Percentiles rank a stretch among this genome's conserved stretches.
phyloP scores from a whole-genome alignment of 768 basidiomycete species.

The Boletus huronensis region DNA sequence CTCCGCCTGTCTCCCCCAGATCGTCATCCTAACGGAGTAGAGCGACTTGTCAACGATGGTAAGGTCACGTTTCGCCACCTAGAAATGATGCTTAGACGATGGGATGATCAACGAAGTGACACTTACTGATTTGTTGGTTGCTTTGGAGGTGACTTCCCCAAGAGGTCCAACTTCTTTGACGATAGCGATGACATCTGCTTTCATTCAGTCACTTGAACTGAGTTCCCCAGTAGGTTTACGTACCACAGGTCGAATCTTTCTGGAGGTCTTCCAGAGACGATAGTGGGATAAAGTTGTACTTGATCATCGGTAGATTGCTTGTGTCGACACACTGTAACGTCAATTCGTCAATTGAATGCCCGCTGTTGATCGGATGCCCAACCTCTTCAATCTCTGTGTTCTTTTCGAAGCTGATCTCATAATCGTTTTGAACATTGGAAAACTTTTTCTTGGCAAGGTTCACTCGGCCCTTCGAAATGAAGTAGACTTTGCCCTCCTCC shows the following conservation, averaged over 20 bases:
- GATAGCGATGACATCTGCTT: conserved; percentile 79
- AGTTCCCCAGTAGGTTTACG: conserved; percentile 19
- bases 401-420: conserved; percentile 85
- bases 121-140: conserved; percentile 56
- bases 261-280: conserved; percentile 54
- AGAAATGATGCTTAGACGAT: conserved; percentile 3
- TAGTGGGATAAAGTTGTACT: conserved; percentile 77
- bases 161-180: conserved; percentile 75
- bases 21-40: conserved; percentile 75
- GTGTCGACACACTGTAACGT: conserved; percentile 73
- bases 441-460: conserved; percentile 98
- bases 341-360: conserved; percentile 4
- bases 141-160: conserved; percentile 70
- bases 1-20: conserved; percentile 97
- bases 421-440: conserved; percentile 84
- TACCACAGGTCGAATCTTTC: conserved; percentile 86
- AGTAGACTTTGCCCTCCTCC: conserved; percentile 91
- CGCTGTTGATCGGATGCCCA: conserved; percentile 14
- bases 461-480: conserved; percentile 84
- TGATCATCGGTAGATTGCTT: conserved; percentile 71
- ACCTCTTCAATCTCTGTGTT: conserved; percentile 86
- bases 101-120: neutral
- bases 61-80: conserved; percentile 89
- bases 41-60: conserved; percentile 81
- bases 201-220: neutral